These are phyloP conservation scores for Lachancea waltii DNA, from an alignment of 805 yeast species.

Conservation along the genomic window DNA sequence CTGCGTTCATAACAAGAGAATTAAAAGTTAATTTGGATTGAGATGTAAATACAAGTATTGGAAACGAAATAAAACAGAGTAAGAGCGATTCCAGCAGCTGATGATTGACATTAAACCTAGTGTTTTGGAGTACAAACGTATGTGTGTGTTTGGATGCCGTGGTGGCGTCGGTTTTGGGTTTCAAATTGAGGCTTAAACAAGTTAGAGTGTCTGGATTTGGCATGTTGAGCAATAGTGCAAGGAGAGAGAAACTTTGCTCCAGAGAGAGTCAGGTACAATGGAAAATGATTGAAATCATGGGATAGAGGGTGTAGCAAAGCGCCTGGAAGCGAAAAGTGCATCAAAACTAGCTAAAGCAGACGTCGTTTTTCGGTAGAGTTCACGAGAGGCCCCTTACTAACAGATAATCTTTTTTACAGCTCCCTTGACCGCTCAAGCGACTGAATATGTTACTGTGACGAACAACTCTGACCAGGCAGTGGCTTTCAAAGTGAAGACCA, in stretches of 20 bases:
- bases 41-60: not conserved
- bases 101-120: slow-evolving; percentile 68
- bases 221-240: no score
- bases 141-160: slow-evolving; percentile 31
- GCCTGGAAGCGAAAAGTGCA: no score
- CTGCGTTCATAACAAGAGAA: not conserved
- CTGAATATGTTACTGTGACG: slow-evolving; percentile 45
- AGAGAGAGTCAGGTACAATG: no score
- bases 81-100: not conserved
- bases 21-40: not conserved
- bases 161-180: slow-evolving; percentile 1
- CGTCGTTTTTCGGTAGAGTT: no score
- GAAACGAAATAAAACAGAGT: not conserved
- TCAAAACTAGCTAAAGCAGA: no score
- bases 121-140: slow-evolving; percentile 70
- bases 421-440: slow-evolving; percentile 66
- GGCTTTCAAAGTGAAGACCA: slow-evolving; percentile 95
- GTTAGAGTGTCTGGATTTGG: no score
- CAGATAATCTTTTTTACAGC: slow-evolving; percentile 36
- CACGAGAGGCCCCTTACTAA: slow-evolving; percentile 4
- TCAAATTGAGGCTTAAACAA: not conserved
- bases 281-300: no score
- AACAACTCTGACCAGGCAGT: slow-evolving; percentile 55
- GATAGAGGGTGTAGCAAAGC: no score
- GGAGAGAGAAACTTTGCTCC: no score